Base-by-base conservation (phyloP, 768 basidiomycete species). In the Mycena epipterygia region DNA sequence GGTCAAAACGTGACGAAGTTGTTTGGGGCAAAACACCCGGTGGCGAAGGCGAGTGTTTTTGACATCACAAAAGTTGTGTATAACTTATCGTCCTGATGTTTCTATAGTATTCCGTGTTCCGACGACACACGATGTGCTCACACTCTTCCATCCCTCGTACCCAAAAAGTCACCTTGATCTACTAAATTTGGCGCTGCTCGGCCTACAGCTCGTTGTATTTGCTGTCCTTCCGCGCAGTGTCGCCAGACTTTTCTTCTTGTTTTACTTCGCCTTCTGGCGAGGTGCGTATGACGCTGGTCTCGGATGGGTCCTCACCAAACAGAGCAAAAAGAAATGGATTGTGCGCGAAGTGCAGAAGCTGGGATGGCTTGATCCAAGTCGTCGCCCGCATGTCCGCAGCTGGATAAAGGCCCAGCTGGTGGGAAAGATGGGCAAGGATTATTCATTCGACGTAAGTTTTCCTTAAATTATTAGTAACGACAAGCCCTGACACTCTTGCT, bases 241-340 rank as follows among this genome's bases (percentile, higher is more conserved):
- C 3, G 79, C 90, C 0, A 87, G 85, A 59, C 63, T 87, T 11
- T 94, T 98, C 81, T 98, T 99, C 85, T 81, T 96, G 27, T 66
- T 93, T 68, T 97, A 97, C 81, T 98, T 99, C 77, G 90, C 90
- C 13, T 95, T 98, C 80, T 99, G 97, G 96, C 85, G 98, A 2
- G 87, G 89, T 5, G 92, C 94, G 13, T 99, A 99, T 78, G 95
- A 99, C 79, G 92, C 89, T 35, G 97, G 97, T 0, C 88, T 99
- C 52, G 98, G 96, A 0, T 98, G 93, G 91, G 89, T 98, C 14
- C 85, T 99, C 66, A 95, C 95, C 13, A 93, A 94, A 79, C 98
- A 99, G 82, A 97, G 95, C 85, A 97, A 97, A 84, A 91, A 90
- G 82, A 93, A 90, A 76, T 98, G 95, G 94, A 95, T 99, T 74